Evolutionary conservation across 2,329 filamentous ascomycete genomes (phyloP).

Genomic region (Colletotrichum tamarilloi): DNA sequence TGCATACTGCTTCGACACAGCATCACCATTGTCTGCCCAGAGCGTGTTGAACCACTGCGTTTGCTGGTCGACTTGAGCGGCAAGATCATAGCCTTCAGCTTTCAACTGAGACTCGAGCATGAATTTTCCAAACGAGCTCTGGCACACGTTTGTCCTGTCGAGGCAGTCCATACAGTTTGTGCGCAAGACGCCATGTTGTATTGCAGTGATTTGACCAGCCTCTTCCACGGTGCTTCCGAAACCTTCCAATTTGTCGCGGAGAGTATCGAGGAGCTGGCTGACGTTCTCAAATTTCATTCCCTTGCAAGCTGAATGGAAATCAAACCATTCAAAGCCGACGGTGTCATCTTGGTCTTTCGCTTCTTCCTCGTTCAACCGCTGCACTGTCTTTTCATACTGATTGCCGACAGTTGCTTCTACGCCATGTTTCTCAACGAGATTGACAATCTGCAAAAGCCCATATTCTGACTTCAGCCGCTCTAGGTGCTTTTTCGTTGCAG

Average conservation of each 20-base stretch:
- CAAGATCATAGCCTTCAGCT: slow-evolving; percentile 80
- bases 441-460: slow-evolving; percentile 81
- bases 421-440: slow-evolving; percentile 88
- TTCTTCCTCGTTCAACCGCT: slow-evolving; percentile 72
- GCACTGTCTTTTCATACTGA: slow-evolving; percentile 77
- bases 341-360: slow-evolving; percentile 53
- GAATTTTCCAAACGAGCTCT: slow-evolving; percentile 88
- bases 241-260: slow-evolving; percentile 74
- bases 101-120: slow-evolving; percentile 85
- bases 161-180: slow-evolving; percentile 99
- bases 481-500: slow-evolving; percentile 85
- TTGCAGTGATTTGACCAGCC: slow-evolving; percentile 53
- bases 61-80: slow-evolving; percentile 78
- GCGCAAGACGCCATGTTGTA: slow-evolving; percentile 82
- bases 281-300: slow-evolving; percentile 99
- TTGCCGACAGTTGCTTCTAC: slow-evolving; percentile 84
- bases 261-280: slow-evolving; percentile 76
- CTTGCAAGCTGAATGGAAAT: slow-evolving; percentile 91
- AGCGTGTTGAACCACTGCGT: slow-evolving; percentile 95
- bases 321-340: slow-evolving; percentile 92
- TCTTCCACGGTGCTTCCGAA: slow-evolving; percentile 76
- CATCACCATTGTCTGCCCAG: slow-evolving; percentile 98
- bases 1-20: slow-evolving; percentile 94
- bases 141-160: slow-evolving; percentile 94
- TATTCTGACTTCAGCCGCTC: slow-evolving; percentile 75